phyloP scores from a whole-genome alignment of 495 filamentous ascomycete genomes.

The Trichocladium uniseriatum region DNA sequence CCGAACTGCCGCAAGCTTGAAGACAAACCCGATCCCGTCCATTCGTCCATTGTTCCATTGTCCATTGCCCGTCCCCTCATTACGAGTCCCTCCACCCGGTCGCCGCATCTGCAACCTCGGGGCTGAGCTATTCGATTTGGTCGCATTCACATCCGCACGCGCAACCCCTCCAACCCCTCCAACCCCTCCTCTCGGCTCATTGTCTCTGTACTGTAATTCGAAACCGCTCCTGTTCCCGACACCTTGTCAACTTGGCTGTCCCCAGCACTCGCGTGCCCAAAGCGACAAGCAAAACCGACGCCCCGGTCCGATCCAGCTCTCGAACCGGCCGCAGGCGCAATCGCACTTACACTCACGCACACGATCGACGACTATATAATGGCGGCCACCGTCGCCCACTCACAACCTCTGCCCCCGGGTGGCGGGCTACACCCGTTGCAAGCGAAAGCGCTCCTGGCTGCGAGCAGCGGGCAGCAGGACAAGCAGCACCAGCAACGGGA shows the following conservation, averaged over 20 bases:
- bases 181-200: no score
- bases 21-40: not conserved
- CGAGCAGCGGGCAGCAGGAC: not conserved
- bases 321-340: not conserved
- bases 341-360: not conserved
- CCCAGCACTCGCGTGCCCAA: no score
- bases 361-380: slow-evolving; percentile 3
- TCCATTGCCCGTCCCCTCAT: not conserved
- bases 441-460: slow-evolving; percentile 16
- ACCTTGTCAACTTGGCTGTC: no score
- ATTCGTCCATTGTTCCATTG: not conserved
- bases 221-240: no score
- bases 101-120: slow-evolving; percentile 3
- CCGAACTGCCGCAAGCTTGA: not conserved
- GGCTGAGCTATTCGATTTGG: slow-evolving; percentile 1
- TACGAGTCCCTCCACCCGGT: not conserved
- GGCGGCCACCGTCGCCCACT: slow-evolving; percentile 28
- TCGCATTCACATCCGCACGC: slow-evolving; percentile 1
- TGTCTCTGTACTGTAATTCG: no score
- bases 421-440: slow-evolving; percentile 27
- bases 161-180: not conserved
- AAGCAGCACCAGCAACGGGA: slow-evolving; percentile 13
- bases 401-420: slow-evolving; percentile 16
- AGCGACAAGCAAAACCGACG: no score
- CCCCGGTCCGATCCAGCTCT: no score